Evolutionary conservation across 2,329 filamentous ascomycete species (phyloP).

Genomic region (Zarea fungicola): DNA sequence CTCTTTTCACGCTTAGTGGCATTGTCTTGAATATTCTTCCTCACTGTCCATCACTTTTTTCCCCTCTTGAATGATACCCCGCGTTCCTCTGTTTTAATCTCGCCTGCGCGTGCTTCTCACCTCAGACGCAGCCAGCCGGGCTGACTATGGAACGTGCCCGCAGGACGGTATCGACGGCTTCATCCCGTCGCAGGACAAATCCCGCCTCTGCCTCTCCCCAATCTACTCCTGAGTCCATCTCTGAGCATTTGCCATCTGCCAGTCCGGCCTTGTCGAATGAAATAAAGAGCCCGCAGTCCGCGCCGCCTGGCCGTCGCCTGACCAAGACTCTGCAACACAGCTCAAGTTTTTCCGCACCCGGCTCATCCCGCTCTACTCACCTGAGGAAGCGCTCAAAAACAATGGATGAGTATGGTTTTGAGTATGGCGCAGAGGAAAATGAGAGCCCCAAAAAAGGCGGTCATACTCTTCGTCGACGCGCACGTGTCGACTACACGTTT

Average conservation of each 20-base stretch:
- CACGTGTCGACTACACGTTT: slow-evolving; percentile 53
- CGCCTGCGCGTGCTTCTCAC: slow-evolving; percentile 6
- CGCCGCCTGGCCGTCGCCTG: slow-evolving; percentile 26
- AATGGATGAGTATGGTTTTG: slow-evolving; percentile 31
- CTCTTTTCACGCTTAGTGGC: slow-evolving; percentile 1
- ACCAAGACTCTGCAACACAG: slow-evolving; percentile 32
- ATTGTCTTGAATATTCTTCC: neutral
- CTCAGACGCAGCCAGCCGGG: slow-evolving; percentile 10
- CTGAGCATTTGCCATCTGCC: slow-evolving; percentile 26
- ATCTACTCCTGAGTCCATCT: slow-evolving; percentile 27
- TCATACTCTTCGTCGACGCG: slow-evolving; percentile 52
- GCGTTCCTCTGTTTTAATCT: neutral
- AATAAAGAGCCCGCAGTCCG: slow-evolving; percentile 28
- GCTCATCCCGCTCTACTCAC: slow-evolving; percentile 23
- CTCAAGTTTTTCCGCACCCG: slow-evolving; percentile 33
- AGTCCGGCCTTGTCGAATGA: slow-evolving; percentile 29
- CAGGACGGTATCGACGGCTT: slow-evolving; percentile 21
- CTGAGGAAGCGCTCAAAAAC: slow-evolving; percentile 40
- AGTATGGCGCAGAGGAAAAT: slow-evolving; percentile 38
- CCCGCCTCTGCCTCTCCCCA: slow-evolving; percentile 30
- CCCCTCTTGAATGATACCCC: slow-evolving; percentile 7
- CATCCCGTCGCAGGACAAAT: slow-evolving; percentile 27
- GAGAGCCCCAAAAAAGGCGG: slow-evolving; percentile 51
- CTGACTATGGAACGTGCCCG: slow-evolving; percentile 31
- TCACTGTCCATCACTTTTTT: slow-evolving; percentile 1